These are phyloP conservation scores for Saccharomyces pastorianus DNA, from an alignment of 1,139 yeast species.

Conservation along the genomic window DNA sequence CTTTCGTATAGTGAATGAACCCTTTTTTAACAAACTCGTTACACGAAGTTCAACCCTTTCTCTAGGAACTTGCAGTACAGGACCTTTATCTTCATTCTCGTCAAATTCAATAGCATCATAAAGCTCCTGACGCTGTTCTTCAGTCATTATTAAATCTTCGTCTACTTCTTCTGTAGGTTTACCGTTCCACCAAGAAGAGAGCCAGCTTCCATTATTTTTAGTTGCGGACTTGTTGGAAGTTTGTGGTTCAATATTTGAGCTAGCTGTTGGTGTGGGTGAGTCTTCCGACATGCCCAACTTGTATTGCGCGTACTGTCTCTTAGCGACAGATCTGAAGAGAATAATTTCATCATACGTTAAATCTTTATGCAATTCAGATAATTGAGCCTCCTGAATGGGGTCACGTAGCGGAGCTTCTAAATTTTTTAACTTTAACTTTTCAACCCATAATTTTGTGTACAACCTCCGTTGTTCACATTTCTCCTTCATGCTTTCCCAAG, in stretches of 20 bases:
- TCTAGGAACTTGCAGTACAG: conserved; percentile 59
- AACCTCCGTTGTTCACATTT: conserved; percentile 64
- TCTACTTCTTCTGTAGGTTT: conserved; percentile 24
- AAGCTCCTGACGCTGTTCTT: conserved; percentile 71
- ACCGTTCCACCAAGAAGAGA: conserved; percentile 54
- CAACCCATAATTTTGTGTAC: conserved; percentile 66
- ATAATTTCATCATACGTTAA: conserved; percentile 72
- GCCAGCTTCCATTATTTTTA: conserved; percentile 39
- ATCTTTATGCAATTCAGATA: conserved; percentile 49
- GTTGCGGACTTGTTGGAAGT: conserved; percentile 13
- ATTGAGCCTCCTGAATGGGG: conserved; percentile 34
- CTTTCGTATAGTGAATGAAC: conserved; percentile 58
- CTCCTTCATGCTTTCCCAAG: conserved; percentile 73
- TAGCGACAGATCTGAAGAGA: conserved; percentile 76
- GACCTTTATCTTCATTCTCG: conserved; percentile 48
- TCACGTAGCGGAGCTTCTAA: conserved; percentile 25
- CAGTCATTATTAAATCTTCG: conserved; percentile 41
- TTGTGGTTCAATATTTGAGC: conserved; percentile 17
- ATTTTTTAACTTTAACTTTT: conserved; percentile 36
- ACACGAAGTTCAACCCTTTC: conserved; percentile 64
- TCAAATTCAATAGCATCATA: conserved; percentile 93
- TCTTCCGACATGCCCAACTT: conserved; percentile 25
- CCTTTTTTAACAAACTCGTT: conserved; percentile 61
- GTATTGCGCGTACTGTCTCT: conserved; percentile 55
- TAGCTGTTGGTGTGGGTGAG: conserved; percentile 1